Conservation (phyloP, 768 basidiomycete genomes). For the Kwoniella shandongensis region DNA sequence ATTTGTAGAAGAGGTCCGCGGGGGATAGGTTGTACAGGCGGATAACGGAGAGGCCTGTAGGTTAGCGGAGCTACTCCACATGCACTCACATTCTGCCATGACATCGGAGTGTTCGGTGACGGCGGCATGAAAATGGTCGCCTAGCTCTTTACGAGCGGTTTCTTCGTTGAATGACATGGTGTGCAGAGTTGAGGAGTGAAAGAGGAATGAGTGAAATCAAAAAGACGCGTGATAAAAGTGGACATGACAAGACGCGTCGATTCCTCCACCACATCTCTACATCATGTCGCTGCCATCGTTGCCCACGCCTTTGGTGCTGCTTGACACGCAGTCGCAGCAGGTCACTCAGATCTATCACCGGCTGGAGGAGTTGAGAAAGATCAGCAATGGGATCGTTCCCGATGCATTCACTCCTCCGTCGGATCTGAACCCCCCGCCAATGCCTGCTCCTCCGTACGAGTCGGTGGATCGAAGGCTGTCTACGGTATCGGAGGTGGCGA, state of each 20-base stretch:
- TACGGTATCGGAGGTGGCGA: no score
- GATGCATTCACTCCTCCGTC: no score
- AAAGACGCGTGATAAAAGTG: neutral
- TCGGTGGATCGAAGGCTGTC: no score
- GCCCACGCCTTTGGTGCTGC: no score
- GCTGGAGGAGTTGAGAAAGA: no score
- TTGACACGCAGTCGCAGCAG: no score
- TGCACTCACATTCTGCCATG: slow-evolving; percentile 53
- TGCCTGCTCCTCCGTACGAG: no score
- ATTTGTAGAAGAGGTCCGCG: slow-evolving; percentile 56
- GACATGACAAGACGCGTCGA: neutral
- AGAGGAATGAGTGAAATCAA: neutral
- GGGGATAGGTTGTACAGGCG: slow-evolving; percentile 54
- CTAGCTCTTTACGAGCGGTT: slow-evolving; percentile 31
- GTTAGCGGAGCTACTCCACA: slow-evolving; percentile 7
- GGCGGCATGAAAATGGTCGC: slow-evolving; percentile 41
- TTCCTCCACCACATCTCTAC: neutral
- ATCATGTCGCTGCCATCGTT: no score
- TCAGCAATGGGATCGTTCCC: no score
- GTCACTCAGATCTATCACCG: no score
- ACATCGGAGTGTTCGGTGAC: slow-evolving; percentile 49
- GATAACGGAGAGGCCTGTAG: slow-evolving; percentile 55
- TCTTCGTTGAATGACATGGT: slow-evolving; percentile 3
- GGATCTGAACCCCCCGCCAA: no score
- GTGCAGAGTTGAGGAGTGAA: neutral